Conservation (phyloP, 2,329 filamentous ascomycete genomes). For the Zasmidium angulare region DNA sequence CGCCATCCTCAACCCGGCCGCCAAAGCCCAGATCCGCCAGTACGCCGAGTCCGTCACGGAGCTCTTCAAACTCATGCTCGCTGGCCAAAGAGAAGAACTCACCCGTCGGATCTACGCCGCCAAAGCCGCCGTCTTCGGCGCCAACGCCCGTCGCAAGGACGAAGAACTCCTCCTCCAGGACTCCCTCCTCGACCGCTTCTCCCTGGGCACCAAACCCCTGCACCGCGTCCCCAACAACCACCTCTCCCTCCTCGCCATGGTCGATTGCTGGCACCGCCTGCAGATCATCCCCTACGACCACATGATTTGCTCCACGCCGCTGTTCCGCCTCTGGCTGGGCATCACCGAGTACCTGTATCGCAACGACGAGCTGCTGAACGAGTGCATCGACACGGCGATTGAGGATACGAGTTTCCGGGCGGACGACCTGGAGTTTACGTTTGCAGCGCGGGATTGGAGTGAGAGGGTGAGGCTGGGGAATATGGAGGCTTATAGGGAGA, state of each 20-base stretch:
- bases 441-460: conserved; percentile 93
- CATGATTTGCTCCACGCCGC: conserved; percentile 97
- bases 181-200: conserved; percentile 84
- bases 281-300: conserved; percentile 96
- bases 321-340: conserved; percentile 94
- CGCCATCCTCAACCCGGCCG: conserved; percentile 92
- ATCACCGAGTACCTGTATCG: conserved; percentile 97
- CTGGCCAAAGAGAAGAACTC: conserved; percentile 74
- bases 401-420: conserved; percentile 89
- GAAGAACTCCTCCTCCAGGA: conserved; percentile 73
- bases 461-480: conserved; percentile 88
- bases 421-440: conserved; percentile 96
- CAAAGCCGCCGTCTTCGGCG: conserved; percentile 66
- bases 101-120: conserved; percentile 74
- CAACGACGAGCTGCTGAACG: conserved; percentile 71
- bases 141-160: conserved; percentile 46
- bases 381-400: conserved; percentile 80
- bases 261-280: conserved; percentile 95
- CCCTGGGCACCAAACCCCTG: conserved; percentile 68
- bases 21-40: conserved; percentile 87
- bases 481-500: conserved; percentile 88
- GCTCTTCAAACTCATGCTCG: conserved; percentile 95
- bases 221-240: conserved; percentile 85
- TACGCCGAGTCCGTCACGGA: conserved; percentile 92
- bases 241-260: conserved; percentile 89